Base-by-base conservation (phyloP, 129 eudicot species). In the Centella asiatica region DNA sequence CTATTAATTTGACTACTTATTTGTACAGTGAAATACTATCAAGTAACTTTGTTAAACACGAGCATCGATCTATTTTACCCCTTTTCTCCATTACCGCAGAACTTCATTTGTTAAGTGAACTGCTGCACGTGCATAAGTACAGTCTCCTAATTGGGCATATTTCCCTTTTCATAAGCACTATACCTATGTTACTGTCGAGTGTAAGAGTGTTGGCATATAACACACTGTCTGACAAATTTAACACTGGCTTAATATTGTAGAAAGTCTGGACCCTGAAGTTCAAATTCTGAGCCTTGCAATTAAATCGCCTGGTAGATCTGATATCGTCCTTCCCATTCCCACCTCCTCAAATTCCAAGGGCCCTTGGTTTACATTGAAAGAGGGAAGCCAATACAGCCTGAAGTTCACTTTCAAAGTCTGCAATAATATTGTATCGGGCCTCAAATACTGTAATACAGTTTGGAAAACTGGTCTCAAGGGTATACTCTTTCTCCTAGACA, bases 401-500 rank as follows among this genome's bases (percentile, higher is more conserved):
- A 72, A 69, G 14, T 89, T 89, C 76, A 70, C 90, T 20, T 85
- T 89, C 65, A 77, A 73, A 53, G 88, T 89, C 53, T 65, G 47
- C 64, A 89, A 85, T 77, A 85, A 89, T 78, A 85, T 89, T 68
- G 97, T 89, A 0, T 80, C 90, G 0, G 97, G 97, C 68, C 95
- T 89, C 29, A 82, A 76, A 55, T 89, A 89, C 80, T 80, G 64
- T 31, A 89, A 89, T 77, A 80, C 89, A 2, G 90, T 89, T 20
- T 89, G 97, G 97, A 89, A 89, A 78, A 82, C 97, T 23, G 97
- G 97, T 62, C 33, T 89, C 23, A 89, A 78, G 66, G 97, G 97
- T 89, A 69, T 31, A 29, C 25, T 57, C 37, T 24, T 51, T 28
- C 42, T 65, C 69, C 34, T 22, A 64, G 31, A 20, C 61, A 31